Percentiles rank a stretch among this genome's conserved stretches.
phyloP scores from a whole-genome alignment of 1,139 yeast species.

The Yamadazyma oceani region DNA sequence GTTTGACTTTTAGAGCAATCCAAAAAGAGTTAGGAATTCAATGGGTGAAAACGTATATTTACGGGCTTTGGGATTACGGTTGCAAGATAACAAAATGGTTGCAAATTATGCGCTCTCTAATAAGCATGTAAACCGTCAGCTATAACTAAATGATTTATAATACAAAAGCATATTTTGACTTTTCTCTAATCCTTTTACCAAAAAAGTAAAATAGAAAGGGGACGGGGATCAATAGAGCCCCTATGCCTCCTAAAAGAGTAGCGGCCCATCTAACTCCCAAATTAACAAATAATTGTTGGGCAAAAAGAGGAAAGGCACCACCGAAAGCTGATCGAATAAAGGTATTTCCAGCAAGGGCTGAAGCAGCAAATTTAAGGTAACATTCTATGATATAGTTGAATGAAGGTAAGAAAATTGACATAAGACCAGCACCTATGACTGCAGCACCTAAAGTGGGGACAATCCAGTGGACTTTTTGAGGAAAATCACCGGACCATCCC shows the following conservation, averaged over 20 bases:
- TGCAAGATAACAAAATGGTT: too few species aligned
- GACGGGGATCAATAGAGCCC: constrained; percentile 60
- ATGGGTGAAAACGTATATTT: too few species aligned
- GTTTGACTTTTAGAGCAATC: too few species aligned
- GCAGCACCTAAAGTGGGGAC: constrained; percentile 74
- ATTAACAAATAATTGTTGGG: constrained; percentile 64
- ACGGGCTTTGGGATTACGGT: too few species aligned
- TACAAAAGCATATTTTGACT: constrained; percentile 56
- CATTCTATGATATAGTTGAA: constrained; percentile 78
- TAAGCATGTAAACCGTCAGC: too few species aligned
- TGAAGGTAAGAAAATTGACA: constrained; percentile 72
- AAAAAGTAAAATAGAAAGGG: constrained; percentile 65
- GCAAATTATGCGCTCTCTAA: too few species aligned
- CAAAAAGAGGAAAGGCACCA: constrained; percentile 48
- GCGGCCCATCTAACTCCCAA: constrained; percentile 85
- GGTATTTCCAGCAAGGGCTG: constrained; percentile 86
- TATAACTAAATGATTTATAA: not conserved
- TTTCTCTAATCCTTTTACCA: constrained; percentile 60
- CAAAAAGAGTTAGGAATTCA: too few species aligned
- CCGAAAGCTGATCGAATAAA: constrained; percentile 62
- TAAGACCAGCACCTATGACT: constrained; percentile 70
- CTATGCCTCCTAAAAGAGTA: constrained; percentile 70
- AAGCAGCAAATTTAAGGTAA: constrained; percentile 75
- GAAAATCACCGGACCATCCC: constrained; percentile 79
- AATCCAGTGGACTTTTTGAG: constrained; percentile 68